A percentile compares a stretch with the other conserved stretches of the same genome.
These are phyloP conservation scores for Debaryomyces subglobosus DNA, from an alignment of 1,139 yeast species.

Conservation along the genomic window DNA sequence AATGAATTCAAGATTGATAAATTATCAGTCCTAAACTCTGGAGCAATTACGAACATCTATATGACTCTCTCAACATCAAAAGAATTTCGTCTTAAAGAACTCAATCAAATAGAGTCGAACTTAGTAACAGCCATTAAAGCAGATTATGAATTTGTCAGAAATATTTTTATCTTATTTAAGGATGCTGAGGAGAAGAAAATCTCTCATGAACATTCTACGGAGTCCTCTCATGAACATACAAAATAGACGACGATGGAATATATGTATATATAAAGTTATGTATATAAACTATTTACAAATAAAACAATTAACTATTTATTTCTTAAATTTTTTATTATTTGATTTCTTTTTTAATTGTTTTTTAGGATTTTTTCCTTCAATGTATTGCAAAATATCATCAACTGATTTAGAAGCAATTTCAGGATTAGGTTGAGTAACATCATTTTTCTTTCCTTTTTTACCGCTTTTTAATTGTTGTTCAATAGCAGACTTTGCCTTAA, in stretches of 20 bases:
- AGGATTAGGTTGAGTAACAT: constrained; percentile 45
- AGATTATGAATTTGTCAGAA: constrained; percentile 40
- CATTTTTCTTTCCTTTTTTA: constrained; percentile 29
- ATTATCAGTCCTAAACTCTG: constrained; percentile 64
- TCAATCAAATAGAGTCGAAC: constrained; percentile 31
- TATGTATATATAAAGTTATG: constrained; percentile 6
- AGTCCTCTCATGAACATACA: constrained; percentile 1
- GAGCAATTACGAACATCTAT: constrained; percentile 61
- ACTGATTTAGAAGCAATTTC: constrained; percentile 62
- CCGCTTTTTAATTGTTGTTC: constrained; percentile 14
- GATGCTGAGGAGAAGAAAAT: constrained; percentile 7
- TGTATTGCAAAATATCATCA: constrained; percentile 68
- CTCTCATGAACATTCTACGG: neutral
- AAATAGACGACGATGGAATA: constrained; percentile 8
- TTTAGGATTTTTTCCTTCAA: constrained; percentile 51
- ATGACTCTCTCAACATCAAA: constrained; percentile 25
- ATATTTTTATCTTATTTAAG: constrained; percentile 29
- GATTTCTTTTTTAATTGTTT: constrained; percentile 18
- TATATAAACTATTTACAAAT: constrained; percentile 16
- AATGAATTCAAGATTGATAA: constrained; percentile 41
- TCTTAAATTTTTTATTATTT: constrained; percentile 16
- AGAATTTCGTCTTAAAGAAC: constrained; percentile 26
- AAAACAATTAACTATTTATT: constrained; percentile 7
- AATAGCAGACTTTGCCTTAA: constrained; percentile 15
- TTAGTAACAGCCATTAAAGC: constrained; percentile 27